These are phyloP conservation scores for Puccinellia tenuiflora DNA, from an alignment of 176 grass and related monocot genomes.

Conservation along the genomic window DNA sequence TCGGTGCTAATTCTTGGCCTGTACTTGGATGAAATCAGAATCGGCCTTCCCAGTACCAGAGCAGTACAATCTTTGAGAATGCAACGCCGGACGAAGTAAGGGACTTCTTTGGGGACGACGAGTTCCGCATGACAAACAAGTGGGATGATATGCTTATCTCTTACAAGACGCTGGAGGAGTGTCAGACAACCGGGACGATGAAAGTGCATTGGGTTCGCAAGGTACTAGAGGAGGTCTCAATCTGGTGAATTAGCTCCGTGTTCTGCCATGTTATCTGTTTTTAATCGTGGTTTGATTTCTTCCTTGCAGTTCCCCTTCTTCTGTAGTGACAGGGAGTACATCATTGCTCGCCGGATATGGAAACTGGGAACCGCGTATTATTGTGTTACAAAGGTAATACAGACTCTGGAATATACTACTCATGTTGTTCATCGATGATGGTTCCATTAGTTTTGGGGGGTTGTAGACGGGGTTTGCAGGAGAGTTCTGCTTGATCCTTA, in stretches of 20 bases:
- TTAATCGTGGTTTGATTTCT: background rate
- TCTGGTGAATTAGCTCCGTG: background rate
- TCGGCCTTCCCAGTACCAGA: slow-evolving; percentile 60
- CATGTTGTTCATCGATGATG: background rate
- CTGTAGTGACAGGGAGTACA: slow-evolving; percentile 90
- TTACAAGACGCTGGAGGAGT: slow-evolving; percentile 60
- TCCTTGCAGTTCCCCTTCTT: slow-evolving; percentile 86
- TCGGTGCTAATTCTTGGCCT: background rate
- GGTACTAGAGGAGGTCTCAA: slow-evolving; percentile 15
- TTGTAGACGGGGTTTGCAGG: background rate
- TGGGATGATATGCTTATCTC: slow-evolving; percentile 94
- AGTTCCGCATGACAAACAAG: slow-evolving; percentile 81
- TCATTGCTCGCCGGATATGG: slow-evolving; percentile 87
- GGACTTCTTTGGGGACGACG: slow-evolving; percentile 81
- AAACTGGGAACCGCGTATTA: slow-evolving; percentile 57
- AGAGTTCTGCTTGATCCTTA: background rate
- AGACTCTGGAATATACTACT: background rate
- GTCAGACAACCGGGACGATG: slow-evolving; percentile 58
- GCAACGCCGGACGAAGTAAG: slow-evolving; percentile 71
- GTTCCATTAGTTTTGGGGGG: background rate
- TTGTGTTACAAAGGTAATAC: slow-evolving; percentile 79
- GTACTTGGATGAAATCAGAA: slow-evolving; percentile 35
- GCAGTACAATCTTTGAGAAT: slow-evolving; percentile 69
- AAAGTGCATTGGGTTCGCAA: slow-evolving; percentile 90
- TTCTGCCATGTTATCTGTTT: background rate